These are phyloP conservation scores for Angophora floribunda DNA, from an alignment of 345 rosid genomes.

Conservation along the genomic window DNA sequence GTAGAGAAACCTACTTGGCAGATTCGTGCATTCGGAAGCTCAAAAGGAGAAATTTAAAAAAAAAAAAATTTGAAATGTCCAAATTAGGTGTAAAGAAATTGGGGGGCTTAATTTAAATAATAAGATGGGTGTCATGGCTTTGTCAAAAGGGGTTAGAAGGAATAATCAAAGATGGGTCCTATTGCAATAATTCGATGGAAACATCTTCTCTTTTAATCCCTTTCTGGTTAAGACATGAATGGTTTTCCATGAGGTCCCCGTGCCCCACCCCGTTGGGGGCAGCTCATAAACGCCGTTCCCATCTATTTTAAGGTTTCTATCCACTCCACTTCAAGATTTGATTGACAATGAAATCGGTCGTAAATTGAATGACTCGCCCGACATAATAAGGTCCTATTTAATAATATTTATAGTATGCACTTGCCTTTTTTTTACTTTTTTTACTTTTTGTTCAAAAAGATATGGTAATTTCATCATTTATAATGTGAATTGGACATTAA, in stretches of 20 bases:
- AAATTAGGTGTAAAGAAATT: neutral
- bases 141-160: conserved; percentile 38
- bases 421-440: neutral
- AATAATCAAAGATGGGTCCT: conserved; percentile 29
- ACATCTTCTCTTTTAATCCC: conserved; percentile 23
- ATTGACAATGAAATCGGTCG: neutral
- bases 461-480: neutral
- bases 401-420: neutral
- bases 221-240: conserved; percentile 20
- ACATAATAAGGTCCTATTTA: neutral
- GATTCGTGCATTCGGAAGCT: neutral
- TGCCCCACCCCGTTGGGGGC: neutral
- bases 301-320: neutral
- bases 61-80: neutral
- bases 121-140: conserved; percentile 32
- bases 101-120: conserved; percentile 1
- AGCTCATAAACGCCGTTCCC: neutral
- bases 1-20: neutral
- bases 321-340: neutral
- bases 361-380: neutral
- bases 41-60: neutral
- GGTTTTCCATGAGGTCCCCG: neutral
- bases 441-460: neutral
- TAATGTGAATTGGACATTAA: neutral
- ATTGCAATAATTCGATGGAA: conserved; percentile 11